Base-by-base conservation (phyloP, 2,329 filamentous ascomycete species). In the Aureobasidium sp. region DNA sequence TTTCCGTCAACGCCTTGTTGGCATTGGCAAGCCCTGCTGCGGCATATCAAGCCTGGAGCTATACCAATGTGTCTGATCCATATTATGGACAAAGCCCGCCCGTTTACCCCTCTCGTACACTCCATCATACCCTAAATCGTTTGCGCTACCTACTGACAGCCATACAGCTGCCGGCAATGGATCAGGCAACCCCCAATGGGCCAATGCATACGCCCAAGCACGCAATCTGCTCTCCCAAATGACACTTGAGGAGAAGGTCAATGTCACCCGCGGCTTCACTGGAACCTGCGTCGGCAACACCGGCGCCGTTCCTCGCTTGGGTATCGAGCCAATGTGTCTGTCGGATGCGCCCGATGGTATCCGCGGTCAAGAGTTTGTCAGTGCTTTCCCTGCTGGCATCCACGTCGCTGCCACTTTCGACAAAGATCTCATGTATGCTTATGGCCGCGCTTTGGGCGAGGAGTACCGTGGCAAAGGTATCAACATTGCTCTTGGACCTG, bases 331-430 rank as follows among this genome's bases (percentile, higher is more conserved):
- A 66, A 79, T 91, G 6, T 90, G 87, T 68, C 77, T 90, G 3
- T 86, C 90, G 65, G 89, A 92, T 71, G 85, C 84, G 0, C 87
- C 88, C 1, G 77, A 88, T 37, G 89, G 90, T 1, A 79, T 94
- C 15, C 83, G 88, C 31, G 83, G 84, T n/a, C 84, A 87, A 0
- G 88, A 91, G 66, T 85, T 89, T 64, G 84, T 87, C 58, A 91
- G 88, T 0, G 88, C 85, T 0, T 94, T 93, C 67, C 89, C 90
- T 0, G 82, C 88, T 9, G 89, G 89, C n/a, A 89, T 93, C 67
- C 91, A 67, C 3, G 69, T 74, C 1, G 77, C 74, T 3, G 73
- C 75, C 7, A 70, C 74, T 0, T 86, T 84, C 82, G 82, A 86
- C 63, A 76, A 73, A 58, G 77, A 78, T 14, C 69, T 85, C 48